Evolutionary conservation across 2,329 filamentous ascomycete species (phyloP).

Genomic region (Penicillium sp.): DNA sequence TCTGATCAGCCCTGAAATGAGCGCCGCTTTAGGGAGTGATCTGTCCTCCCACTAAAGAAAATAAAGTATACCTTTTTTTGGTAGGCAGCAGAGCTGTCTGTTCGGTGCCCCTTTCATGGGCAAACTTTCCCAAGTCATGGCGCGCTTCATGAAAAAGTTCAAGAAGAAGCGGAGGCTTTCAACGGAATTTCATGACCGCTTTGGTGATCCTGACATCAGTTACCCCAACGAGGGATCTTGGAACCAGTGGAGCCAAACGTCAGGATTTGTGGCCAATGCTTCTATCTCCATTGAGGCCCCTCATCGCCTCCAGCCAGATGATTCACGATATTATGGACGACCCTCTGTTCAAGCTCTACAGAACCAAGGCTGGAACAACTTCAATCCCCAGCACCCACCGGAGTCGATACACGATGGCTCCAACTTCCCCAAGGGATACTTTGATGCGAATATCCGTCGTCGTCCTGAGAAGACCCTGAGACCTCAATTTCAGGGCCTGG

Average conservation of each 20-base stretch:
- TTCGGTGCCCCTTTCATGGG: slow-evolving; percentile 24
- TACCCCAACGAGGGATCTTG: slow-evolving; percentile 44
- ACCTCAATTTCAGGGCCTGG: slow-evolving; percentile 10
- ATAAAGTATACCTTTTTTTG: background rate
- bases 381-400: background rate
- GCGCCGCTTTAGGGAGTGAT: slow-evolving; percentile 14
- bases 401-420: background rate
- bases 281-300: slow-evolving; percentile 1
- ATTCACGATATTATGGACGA: slow-evolving; percentile 14
- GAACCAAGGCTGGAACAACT: background rate
- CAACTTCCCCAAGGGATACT: slow-evolving; percentile 31
- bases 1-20: slow-evolving; percentile 19
- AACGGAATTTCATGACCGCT: slow-evolving; percentile 40
- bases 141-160: slow-evolving; percentile 33
- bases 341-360: slow-evolving; percentile 3
- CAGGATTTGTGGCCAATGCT: slow-evolving; percentile 16
- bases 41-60: slow-evolving; percentile 15
- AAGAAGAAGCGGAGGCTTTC: slow-evolving; percentile 37
- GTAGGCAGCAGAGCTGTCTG: slow-evolving; percentile 4
- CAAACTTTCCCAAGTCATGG: slow-evolving; percentile 28
- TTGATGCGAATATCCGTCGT: slow-evolving; percentile 29
- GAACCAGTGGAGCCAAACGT: slow-evolving; percentile 39
- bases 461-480: slow-evolving; percentile 15
- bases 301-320: slow-evolving; percentile 7
- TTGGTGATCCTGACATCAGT: slow-evolving; percentile 43